phyloP scores from a whole-genome alignment of 106 monocot species.

The Chionographis japonica region DNA sequence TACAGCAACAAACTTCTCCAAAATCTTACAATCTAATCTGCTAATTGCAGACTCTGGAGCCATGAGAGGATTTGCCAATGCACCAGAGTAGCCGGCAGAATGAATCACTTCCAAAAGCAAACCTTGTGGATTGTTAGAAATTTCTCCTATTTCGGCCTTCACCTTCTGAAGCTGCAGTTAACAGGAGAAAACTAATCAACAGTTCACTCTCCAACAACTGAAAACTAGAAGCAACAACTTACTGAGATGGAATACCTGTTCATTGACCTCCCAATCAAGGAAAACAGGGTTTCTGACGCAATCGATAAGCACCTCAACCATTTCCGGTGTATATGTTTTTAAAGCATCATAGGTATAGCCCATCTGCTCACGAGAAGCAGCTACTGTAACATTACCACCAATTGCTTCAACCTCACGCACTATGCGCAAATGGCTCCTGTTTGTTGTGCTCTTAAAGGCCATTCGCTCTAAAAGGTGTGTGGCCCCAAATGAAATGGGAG shows the following conservation, averaged over 20 bases:
- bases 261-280: constrained; percentile 91
- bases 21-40: constrained; percentile 41
- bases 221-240: not conserved
- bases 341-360: constrained; percentile 82
- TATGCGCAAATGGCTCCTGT: constrained; percentile 86
- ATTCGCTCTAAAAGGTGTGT: constrained; percentile 77
- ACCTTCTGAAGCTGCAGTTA: constrained; percentile 55
- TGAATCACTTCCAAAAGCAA: constrained; percentile 80
- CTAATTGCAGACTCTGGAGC: constrained; percentile 66
- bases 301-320: constrained; percentile 91
- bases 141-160: constrained; percentile 58
- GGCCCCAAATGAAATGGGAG: constrained; percentile 56
- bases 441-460: constrained; percentile 85
- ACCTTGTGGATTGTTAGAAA: constrained; percentile 67
- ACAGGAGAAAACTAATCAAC: constrained; percentile 7
- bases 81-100: constrained; percentile 76
- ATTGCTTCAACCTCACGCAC: constrained; percentile 89
- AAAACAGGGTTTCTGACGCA: constrained; percentile 73
- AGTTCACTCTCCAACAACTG: not conserved
- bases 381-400: constrained; percentile 71
- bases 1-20: constrained; percentile 80
- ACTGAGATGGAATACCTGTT: constrained; percentile 46
- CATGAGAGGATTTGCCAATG: constrained; percentile 70
- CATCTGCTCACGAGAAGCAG: constrained; percentile 88
- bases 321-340: constrained; percentile 72